Percentiles rank a stretch among this genome's conserved stretches.
phyloP scores from a whole-genome alignment of 1,284 basidiomycete genomes.

The Phellopilus nigrolimitatus region DNA sequence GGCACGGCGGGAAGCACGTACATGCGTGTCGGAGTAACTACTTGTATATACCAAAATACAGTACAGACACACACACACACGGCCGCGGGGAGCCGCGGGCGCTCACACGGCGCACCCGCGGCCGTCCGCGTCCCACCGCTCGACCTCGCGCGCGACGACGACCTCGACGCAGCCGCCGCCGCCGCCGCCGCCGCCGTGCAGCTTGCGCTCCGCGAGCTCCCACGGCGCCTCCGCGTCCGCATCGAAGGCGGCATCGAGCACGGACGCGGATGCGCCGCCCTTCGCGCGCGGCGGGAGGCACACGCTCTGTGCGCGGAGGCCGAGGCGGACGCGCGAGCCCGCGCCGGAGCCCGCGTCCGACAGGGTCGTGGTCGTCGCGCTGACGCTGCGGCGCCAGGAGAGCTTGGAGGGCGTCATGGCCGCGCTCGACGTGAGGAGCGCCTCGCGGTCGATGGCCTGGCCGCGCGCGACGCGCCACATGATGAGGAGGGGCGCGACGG shows the following conservation, averaged over 20 bases:
- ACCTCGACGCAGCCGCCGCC: no score
- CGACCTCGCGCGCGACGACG: neutral
- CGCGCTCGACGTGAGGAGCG: neutral
- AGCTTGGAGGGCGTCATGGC: conserved; percentile 14
- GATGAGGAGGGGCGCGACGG: conserved; percentile 22
- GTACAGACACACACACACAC: no score
- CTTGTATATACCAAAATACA: no score
- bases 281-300: neutral
- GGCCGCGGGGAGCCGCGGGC: no score
- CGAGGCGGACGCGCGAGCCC: no score
- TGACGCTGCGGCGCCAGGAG: conserved; percentile 14
- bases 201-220: neutral
- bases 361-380: neutral
- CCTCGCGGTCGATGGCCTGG: conserved; percentile 17
- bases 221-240: neutral
- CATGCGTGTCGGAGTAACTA: no score
- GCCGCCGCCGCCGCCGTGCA: neutral
- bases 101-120: no score
- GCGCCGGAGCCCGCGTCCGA: neutral
- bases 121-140: neutral
- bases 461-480: conserved; percentile 21
- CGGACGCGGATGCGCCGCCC: neutral
- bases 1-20: no score
- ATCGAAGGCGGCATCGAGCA: neutral
- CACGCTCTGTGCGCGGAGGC: neutral